Base-by-base conservation (phyloP, 192 early-diverging fungal species). In the Coemansia umbellata region DNA sequence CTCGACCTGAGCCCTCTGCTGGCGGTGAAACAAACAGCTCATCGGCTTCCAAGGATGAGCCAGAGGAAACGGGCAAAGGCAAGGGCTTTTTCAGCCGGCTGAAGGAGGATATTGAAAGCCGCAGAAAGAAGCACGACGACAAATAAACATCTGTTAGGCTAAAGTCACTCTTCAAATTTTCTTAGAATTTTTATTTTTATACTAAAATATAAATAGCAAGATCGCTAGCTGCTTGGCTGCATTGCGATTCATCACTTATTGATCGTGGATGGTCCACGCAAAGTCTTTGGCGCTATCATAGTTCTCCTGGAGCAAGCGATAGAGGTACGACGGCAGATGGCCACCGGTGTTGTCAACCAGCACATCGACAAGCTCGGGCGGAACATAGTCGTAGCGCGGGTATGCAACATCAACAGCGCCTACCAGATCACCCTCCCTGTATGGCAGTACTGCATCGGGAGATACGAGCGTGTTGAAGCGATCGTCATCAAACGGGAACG, bases 381-480 rank as follows among this genome's bases (percentile, higher is more conserved):
- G 81, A 4, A 98, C 92, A 71, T 91, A 98, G 70, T 96, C 94
- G 59, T 89, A 95, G 50, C 83, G 81, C 4, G 94, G 92, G 63
- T 90, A 93, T n/a, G 83, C 78, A 8, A 93, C 80, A 11, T 92
- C 87, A 15, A 87, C 85, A 18, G 84, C 79, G 31, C 89, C 84
- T 26, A 93, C 85, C 40, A 93, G 71, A 7, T 85, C 83, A 23
- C 89, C 86, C 73, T 91, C 85, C 36, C 87, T 81, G 62, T 91
- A 93, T n/a, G 70, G 78, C 65, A 89, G 75, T 10, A 95, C 87
- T 11, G 81, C 63, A 47, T 94, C 88, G 0, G 95, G 93, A 31
- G 85, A 84, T 21, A 86, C 79, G 5, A 78, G 70, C 9, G 89
- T 75, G 52, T 92, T 91, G 57, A 91, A 93, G 13, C 78, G 74